Conservation (phyloP, 306 rosid genomes). For the Datisca glomerata region DNA sequence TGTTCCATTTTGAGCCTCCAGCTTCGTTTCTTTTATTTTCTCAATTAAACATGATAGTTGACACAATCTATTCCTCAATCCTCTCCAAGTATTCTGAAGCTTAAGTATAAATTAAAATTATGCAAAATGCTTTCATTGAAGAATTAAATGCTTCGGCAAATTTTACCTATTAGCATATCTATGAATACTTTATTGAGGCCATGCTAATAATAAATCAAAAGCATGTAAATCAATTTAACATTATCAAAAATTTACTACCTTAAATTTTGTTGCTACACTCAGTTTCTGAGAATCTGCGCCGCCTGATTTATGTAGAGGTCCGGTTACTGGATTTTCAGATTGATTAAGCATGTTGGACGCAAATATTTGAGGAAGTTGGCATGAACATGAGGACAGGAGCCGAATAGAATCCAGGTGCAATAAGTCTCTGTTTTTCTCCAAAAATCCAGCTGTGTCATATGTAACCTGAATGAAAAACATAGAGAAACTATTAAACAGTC, state of each 20-base stretch:
- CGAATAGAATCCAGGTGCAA: conserved; percentile 87
- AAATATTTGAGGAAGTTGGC: conserved; percentile 81
- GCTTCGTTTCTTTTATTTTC: too few relatives aligned
- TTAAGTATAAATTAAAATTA: too few relatives aligned
- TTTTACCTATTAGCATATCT: too few relatives aligned
- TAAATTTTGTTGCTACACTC: conserved; percentile 94
- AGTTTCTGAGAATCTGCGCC: conserved; percentile 97
- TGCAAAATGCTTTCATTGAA: too few relatives aligned
- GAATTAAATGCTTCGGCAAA: too few relatives aligned
- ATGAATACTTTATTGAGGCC: too few relatives aligned
- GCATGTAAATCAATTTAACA: not conserved
- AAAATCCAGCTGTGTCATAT: conserved; percentile 87
- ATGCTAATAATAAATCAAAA: too few relatives aligned
- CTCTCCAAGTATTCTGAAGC: too few relatives aligned
- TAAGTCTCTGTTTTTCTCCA: conserved; percentile 96
- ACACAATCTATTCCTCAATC: too few relatives aligned
- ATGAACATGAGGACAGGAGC: conserved; percentile 85
- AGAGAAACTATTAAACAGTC: conserved; percentile 27
- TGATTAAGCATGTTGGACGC: conserved; percentile 77
- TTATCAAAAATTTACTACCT: conserved; percentile 34
- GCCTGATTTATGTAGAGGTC: conserved; percentile 74
- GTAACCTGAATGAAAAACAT: conserved; percentile 58
- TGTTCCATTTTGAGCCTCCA: too few relatives aligned
- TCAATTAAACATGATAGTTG: too few relatives aligned
- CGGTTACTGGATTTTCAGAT: conserved; percentile 77